Conservation (phyloP, 225 moss, liverwort and hornwort genomes). For the Sphagnum contortum region DNA sequence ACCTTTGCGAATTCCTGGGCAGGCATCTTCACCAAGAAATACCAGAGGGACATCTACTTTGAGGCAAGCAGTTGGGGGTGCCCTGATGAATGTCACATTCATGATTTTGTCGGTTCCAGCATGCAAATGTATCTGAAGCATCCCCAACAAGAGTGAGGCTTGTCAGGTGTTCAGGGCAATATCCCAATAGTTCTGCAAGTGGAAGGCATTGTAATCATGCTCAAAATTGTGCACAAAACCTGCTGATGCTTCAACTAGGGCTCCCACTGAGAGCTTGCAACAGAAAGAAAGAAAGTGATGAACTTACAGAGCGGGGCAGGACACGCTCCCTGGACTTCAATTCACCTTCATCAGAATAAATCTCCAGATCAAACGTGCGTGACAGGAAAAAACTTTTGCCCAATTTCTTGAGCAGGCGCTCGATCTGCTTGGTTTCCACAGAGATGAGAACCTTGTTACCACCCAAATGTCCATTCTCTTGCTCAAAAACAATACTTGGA, state of each 20-base stretch:
- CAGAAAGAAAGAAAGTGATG: background rate
- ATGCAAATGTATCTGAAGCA: constrained; percentile 54
- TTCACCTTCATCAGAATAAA: constrained; percentile 42
- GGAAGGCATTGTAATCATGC: too few relatives aligned
- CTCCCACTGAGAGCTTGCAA: background rate
- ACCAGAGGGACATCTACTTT: constrained; percentile 78
- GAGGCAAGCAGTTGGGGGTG: constrained; percentile 45
- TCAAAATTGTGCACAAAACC: too few relatives aligned
- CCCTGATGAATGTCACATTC: constrained; percentile 88
- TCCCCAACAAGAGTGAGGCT: background rate
- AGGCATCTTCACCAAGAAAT: constrained; percentile 87
- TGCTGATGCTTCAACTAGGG: too few relatives aligned
- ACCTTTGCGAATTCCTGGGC: constrained; percentile 79
- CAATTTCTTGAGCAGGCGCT: constrained; percentile 59
- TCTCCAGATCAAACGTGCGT: constrained; percentile 65
- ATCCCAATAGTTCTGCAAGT: too few relatives aligned
- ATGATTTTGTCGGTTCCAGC: constrained; percentile 59
- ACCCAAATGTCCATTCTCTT: constrained; percentile 76
- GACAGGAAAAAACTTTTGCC: constrained; percentile 77
- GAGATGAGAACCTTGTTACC: constrained; percentile 70
- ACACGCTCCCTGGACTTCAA: constrained; percentile 48
- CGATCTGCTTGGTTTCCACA: constrained; percentile 73
- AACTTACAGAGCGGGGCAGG: constrained; percentile 54
- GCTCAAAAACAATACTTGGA: constrained; percentile 80
- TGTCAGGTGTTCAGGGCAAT: too few relatives aligned